Evolutionary conservation across 2,329 filamentous ascomycete species (phyloP), one percentile per base, ranked within the genome.

Genomic region (Fusarium illudens): DNA sequence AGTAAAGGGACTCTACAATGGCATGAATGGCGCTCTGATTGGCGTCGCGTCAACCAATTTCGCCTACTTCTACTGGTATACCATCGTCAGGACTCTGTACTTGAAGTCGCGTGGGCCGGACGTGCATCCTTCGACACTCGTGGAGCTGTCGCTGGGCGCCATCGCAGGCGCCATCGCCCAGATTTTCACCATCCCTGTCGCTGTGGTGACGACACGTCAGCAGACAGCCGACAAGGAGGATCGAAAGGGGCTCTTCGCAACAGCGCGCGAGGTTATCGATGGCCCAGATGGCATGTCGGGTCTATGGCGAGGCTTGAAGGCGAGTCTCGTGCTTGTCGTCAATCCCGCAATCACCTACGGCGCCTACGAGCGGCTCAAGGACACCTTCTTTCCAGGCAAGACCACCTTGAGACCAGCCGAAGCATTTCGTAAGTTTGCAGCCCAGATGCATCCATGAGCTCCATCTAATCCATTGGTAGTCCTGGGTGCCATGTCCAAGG

Each of bases 61-160:
- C 78, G 96, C 96, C 74, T 99, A 99, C 82, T 99, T 99, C 79
- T 99, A 99, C 83, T 98, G 95, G 94, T 98, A 98, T 79, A 95
- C 93, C 6, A 82, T 96, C 27, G 93, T 97, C 30, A 89, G 96
- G 67, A 89, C 89, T 15, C 80, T 97, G 19, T 98, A 98, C 78
- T 80, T 92, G 71, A 87, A 86, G 70, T 82, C 87, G 37, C 78
- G 85, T 65, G 87, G 86, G 70, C 77, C 77, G 15, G 71, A 77
- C 4, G 75, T 75, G 4, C 76, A 90, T 25, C 93, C 94, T 3
- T 90, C 92, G 19, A 98, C 94, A 1, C 87, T 91, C 5, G 85
- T 91, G 44, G 96, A 99, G 80, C 85, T 99, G 59, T 86, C 89
- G 2, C 84, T 99, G 11, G 96, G 96, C 46, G 96, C 96, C 11